Evolutionary conservation across 257 asterid genomes (phyloP).

Genomic region (Henckelia pumila): DNA sequence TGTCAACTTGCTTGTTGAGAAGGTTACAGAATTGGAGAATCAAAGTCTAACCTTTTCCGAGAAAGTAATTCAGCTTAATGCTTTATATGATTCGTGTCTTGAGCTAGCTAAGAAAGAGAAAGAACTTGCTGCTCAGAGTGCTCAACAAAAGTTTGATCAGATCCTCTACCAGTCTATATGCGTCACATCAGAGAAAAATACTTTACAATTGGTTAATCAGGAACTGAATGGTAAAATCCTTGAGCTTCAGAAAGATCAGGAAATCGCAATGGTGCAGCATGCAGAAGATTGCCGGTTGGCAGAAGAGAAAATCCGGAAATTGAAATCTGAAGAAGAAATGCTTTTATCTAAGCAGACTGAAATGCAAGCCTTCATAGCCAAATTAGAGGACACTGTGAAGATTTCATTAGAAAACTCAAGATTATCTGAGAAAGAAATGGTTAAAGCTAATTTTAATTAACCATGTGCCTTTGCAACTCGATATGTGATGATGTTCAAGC

Average conservation of each 20-base stretch:
- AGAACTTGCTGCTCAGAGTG: slow-evolving; percentile 57
- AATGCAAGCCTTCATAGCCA: slow-evolving; percentile 54
- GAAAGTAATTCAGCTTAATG: slow-evolving; percentile 59
- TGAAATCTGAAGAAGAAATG: slow-evolving; percentile 64
- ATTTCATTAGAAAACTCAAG: slow-evolving; percentile 57
- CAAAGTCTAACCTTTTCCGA: slow-evolving; percentile 66
- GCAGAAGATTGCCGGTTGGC: slow-evolving; percentile 86
- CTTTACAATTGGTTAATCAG: slow-evolving; percentile 51
- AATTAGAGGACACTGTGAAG: slow-evolving; percentile 55
- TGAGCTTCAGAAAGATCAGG: slow-evolving; percentile 88
- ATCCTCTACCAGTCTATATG: slow-evolving; percentile 43
- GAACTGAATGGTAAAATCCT: slow-evolving; percentile 57
- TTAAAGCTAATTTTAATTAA: slow-evolving; percentile 36
- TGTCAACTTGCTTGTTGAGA: slow-evolving; percentile 56
- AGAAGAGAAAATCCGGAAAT: slow-evolving; percentile 65
- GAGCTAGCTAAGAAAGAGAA: slow-evolving; percentile 66
- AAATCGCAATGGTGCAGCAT: slow-evolving; percentile 82
- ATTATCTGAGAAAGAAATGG: slow-evolving; percentile 69
- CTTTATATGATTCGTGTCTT: slow-evolving; percentile 60
- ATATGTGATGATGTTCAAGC: slow-evolving; percentile 19
- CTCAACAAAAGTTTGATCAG: slow-evolving; percentile 62
- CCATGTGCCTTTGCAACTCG: slow-evolving; percentile 28
- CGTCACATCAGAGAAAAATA: slow-evolving; percentile 61
- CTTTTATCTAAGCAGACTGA: slow-evolving; percentile 63
- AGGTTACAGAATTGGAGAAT: slow-evolving; percentile 63